These are phyloP conservation scores for Gonium pectorale DNA, from an alignment of 139 green algal species.

Conservation along the genomic window DNA sequence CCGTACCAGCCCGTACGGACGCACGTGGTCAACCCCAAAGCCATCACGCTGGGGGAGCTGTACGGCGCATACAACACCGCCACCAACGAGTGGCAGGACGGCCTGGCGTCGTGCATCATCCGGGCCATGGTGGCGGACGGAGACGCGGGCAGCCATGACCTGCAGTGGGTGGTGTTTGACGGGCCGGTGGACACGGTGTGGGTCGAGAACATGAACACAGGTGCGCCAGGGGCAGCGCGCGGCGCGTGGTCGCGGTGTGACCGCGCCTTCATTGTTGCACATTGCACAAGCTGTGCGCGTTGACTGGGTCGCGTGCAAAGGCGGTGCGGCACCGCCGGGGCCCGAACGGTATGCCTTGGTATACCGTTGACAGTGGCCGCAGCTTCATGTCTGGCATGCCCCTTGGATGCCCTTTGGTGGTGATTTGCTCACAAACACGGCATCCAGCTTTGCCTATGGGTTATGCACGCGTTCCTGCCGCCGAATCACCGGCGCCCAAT, in stretches of 20 bases:
- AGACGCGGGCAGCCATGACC: constrained; percentile 36
- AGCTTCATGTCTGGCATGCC: too few species aligned
- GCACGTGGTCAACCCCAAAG: constrained; percentile 85
- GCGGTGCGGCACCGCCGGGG: neutral
- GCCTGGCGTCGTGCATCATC: constrained; percentile 78
- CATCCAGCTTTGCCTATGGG: too few species aligned
- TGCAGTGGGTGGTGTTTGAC: constrained; percentile 90
- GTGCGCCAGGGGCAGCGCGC: constrained; percentile 22
- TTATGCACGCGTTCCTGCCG: too few species aligned
- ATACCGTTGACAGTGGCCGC: too few species aligned
- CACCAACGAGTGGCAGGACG: constrained; percentile 89
- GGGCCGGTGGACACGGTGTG: constrained; percentile 88
- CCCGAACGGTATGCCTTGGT: too few species aligned
- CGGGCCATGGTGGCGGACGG: constrained; percentile 66
- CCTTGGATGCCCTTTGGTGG: too few species aligned
- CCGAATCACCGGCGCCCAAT: too few species aligned
- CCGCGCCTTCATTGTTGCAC: too few species aligned
- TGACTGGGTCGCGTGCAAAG: too few species aligned
- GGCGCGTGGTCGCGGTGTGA: neutral
- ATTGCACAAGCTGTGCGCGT: too few species aligned
- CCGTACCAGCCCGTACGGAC: constrained; percentile 53
- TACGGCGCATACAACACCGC: constrained; percentile 85
- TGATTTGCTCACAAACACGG: too few species aligned
- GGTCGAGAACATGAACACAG: constrained; percentile 90
- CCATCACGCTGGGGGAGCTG: constrained; percentile 85